Evolutionary conservation across 768 basidiomycete species (phyloP), one percentile per base, ranked within the genome.

Genomic region (Polyporus arcularius): DNA sequence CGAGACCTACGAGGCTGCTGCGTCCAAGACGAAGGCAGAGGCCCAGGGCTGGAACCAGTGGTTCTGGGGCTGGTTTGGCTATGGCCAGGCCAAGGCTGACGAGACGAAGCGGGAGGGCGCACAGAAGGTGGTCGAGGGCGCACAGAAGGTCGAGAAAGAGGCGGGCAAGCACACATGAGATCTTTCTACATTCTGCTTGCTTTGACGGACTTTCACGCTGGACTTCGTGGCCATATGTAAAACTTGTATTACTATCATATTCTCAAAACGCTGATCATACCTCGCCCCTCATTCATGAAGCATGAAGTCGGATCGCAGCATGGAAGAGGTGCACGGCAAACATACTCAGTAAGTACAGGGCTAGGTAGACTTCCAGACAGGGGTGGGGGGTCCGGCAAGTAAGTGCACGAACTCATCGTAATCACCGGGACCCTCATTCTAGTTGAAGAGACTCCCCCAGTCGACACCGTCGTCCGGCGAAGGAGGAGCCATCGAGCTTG

Each of bases 11-110:
- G 72, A 70, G 12, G 74, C 75, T 46, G 63, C 68, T 0, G 70
- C 70, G 62, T 62, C 65, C 53, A 67, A 67, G 62, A 62, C 67
- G 14, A 72, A 76, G 61, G 65, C 66, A 38, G 70, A 54, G 50
- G 72, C 28, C 67, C 72, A 49, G 73, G 74, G 61, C 55, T 71
- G n/a, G 74, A 75, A 69, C 38, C 28, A 42, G 40, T 70, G 67
- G 69, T 50, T 69, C 53, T 74, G 76, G 41, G 67, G 72, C 50
- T 76, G 76, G 76, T 79, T 79, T 28, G 72, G 76, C 14, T 78
- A 77, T 68, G 78, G 76, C 26, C 64, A 74, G 51, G 66, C 65
- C 38, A 77, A 74, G 64, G 65, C 69, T 8, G 71, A 72, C 15
- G 70, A 73, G 16, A 52, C 67, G 15, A 71, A 74, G 68, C 64